Conservation (phyloP, 2,329 filamentous ascomycete genomes). For the Microcyclosporella mali region DNA sequence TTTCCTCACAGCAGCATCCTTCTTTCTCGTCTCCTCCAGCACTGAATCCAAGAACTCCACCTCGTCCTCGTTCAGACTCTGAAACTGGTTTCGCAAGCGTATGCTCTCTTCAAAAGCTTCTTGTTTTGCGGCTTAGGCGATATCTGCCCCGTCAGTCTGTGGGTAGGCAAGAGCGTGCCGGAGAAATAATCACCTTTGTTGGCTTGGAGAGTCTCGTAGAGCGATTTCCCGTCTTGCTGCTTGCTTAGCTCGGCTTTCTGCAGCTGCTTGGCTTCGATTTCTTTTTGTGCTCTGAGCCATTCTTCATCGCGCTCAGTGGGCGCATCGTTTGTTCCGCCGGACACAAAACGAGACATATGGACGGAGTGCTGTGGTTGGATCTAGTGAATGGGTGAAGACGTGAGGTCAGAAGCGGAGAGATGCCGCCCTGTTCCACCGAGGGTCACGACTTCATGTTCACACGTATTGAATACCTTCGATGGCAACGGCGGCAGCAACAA, state of each 20-base stretch:
- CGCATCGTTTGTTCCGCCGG: constrained; percentile 46
- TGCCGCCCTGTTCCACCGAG: too few relatives aligned
- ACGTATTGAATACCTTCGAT: too few relatives aligned
- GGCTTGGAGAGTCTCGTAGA: constrained; percentile 71
- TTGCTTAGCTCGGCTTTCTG: constrained; percentile 48
- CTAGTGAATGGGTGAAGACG: too few relatives aligned
- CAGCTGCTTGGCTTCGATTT: constrained; percentile 55
- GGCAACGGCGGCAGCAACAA: too few relatives aligned
- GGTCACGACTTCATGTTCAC: too few relatives aligned
- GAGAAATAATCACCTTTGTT: constrained; percentile 60
- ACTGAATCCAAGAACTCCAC: constrained; percentile 64
- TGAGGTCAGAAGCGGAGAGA: too few relatives aligned
- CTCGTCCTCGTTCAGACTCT: constrained; percentile 71
- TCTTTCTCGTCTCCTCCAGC: constrained; percentile 50
- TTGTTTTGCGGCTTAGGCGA: constrained; percentile 62
- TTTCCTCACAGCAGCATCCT: constrained; percentile 52
- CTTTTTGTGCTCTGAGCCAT: constrained; percentile 60
- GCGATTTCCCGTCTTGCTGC: constrained; percentile 49
- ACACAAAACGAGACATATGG: constrained; percentile 47
- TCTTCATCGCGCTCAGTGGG: constrained; percentile 46
- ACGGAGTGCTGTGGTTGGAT: neutral
- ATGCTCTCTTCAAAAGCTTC: constrained; percentile 71
- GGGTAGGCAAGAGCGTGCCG: constrained; percentile 1
- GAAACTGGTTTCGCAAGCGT: constrained; percentile 69
- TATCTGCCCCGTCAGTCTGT: constrained; percentile 24